Base-by-base conservation (phyloP, 805 yeast species). In the Candida golubevii region DNA sequence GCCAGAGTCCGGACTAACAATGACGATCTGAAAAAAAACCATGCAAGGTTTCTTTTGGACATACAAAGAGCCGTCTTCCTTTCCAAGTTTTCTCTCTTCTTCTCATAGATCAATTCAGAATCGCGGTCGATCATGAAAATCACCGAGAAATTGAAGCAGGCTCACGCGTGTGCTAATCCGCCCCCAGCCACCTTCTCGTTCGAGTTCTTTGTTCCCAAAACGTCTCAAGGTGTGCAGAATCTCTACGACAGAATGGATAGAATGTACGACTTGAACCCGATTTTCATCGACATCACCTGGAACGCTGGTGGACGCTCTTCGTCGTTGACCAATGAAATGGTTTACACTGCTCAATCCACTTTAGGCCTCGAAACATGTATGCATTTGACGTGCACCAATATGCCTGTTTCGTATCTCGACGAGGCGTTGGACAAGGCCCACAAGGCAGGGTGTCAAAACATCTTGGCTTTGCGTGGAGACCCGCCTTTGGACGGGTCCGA, bases 371-470 rank as follows among this genome's bases (percentile, higher is more conserved):
- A 91, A 59, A 91, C 98, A 0, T 93, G 98, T 63, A 90, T 93
- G 97, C 99, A 93, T 65, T 74, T 93, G 66, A 93, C 99, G 2
- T 93, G 99, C 60, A 89, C 97, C 13, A 91, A 90, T 58, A 93
- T 93, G 99, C 80, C 89, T 27, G 72, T 81, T 27, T 79, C 77
- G 34, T 71, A 83, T 51, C 85, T 93, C 50, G 97, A 90, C 59
- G 77, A 80, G 47, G 98, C 99, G 5, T 74, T 91, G 53, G 75
- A 80, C 46, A 81, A 81, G 47, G 99, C 98, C 0, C 87, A 83
- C 60, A 78, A 80, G 27, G 83, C 96, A 0, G 99, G 99, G 3
- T 93, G 99, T 63, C 95, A 88, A 60, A 91, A 91, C 64, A 91
- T 93, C 49, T 71, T 93, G 57, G 99, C 99, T 0, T 74, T 93